Conservation (phyloP, 208 protist species). For the Leishmania aethiopica region DNA sequence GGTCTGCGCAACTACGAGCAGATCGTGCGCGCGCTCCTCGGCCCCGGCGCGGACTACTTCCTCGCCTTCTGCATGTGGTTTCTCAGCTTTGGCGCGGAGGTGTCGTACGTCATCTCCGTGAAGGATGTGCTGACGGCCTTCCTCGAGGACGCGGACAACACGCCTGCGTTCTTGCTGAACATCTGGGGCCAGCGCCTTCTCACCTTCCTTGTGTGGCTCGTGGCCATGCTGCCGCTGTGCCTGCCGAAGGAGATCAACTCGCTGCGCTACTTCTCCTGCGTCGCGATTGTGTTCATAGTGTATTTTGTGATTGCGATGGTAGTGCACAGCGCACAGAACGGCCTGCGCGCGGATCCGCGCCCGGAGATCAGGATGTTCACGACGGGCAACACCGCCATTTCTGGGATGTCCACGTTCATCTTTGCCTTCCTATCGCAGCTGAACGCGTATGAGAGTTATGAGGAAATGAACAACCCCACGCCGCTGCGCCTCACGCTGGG, state of each 20-base stretch:
- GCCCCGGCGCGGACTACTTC: constrained; percentile 57
- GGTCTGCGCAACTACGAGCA: constrained; percentile 53
- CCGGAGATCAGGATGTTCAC: constrained; percentile 52
- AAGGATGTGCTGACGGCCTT: constrained; percentile 64
- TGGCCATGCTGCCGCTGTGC: constrained; percentile 75
- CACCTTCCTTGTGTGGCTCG: constrained; percentile 46
- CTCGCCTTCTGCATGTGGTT: constrained; percentile 58
- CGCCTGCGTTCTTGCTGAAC: constrained; percentile 32
- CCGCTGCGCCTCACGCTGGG: constrained; percentile 55
- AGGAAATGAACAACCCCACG: constrained; percentile 61
- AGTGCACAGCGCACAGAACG: constrained; percentile 49
- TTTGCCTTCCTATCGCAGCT: constrained; percentile 77
- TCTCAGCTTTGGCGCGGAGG: constrained; percentile 52
- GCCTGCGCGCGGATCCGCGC: constrained; percentile 32
- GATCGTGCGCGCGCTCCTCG: constrained; percentile 45
- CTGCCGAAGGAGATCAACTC: constrained; percentile 86
- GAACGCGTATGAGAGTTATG: constrained; percentile 69
- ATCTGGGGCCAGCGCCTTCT: constrained; percentile 53
- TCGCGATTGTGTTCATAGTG: constrained; percentile 68
- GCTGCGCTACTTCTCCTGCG: constrained; percentile 65
- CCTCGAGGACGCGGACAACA: constrained; percentile 30
- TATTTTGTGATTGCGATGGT: constrained; percentile 78
- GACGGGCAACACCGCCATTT: constrained; percentile 53
- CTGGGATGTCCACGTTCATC: constrained; percentile 64
- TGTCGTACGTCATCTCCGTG: constrained; percentile 83